Evolutionary conservation across 345 rosid genomes (phyloP).

Genomic region (Moricandia moricandioides): DNA sequence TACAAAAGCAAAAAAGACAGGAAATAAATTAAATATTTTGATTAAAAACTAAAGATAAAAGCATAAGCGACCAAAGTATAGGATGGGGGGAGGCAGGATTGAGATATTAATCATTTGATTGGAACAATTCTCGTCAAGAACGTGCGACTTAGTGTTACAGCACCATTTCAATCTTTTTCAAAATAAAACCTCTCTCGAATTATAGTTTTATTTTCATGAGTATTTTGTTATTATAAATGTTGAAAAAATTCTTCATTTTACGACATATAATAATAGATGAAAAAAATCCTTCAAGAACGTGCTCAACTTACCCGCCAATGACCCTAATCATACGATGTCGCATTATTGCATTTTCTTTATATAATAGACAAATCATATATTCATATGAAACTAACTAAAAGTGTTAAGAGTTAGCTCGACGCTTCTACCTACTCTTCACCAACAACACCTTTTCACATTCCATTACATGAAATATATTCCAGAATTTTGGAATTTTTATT

Average conservation of each 20-base stretch:
- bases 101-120: constrained; percentile 29
- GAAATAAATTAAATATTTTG: neutral
- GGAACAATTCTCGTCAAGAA: constrained; percentile 35
- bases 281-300: constrained; percentile 28
- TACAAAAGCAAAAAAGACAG: neutral
- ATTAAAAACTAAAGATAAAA: neutral
- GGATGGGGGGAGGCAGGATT: constrained; percentile 30
- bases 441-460: constrained; percentile 12
- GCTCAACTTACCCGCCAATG: constrained; percentile 19
- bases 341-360: constrained; percentile 8
- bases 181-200: neutral
- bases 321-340: constrained; percentile 15
- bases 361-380: constrained; percentile 9
- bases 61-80: constrained; percentile 18
- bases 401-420: constrained; percentile 25
- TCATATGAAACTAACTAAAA: constrained; percentile 5
- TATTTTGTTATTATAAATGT: neutral
- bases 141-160: constrained; percentile 40
- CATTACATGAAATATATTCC: neutral
- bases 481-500: neutral
- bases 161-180: constrained; percentile 27
- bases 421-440: constrained; percentile 34
- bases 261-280: neutral
- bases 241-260: constrained; percentile 19
- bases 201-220: neutral